These are phyloP conservation scores for Aspergillus eucalypticola DNA, from an alignment of 2,329 filamentous ascomycete species.

Conservation along the genomic window DNA sequence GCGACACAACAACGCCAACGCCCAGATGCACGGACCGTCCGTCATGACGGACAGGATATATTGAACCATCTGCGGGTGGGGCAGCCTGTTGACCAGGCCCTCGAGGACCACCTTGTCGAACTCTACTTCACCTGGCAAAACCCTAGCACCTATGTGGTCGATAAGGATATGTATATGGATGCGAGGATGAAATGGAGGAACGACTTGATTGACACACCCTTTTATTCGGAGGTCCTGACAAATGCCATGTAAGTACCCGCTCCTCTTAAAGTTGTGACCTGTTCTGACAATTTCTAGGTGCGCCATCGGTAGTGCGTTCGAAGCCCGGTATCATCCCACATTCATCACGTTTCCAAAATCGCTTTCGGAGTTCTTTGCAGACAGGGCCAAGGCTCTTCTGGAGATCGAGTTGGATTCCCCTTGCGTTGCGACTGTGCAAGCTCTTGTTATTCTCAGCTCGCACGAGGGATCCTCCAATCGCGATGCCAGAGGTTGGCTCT, in stretches of 20 bases:
- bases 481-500: constrained; percentile 46
- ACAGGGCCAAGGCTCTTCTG: constrained; percentile 42
- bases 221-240: constrained; percentile 45
- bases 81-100: constrained; percentile 41
- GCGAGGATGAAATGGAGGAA: constrained; percentile 39
- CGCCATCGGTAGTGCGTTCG: constrained; percentile 29
- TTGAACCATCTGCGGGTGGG: constrained; percentile 45
- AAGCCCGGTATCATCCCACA: constrained; percentile 35
- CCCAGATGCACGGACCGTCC: constrained; percentile 40
- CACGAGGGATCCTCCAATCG: constrained; percentile 40
- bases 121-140: constrained; percentile 54
- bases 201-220: constrained; percentile 41
- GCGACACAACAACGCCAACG: constrained; percentile 21
- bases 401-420: constrained; percentile 48
- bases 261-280: not conserved
- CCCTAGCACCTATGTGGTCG: constrained; percentile 48
- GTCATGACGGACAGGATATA: constrained; percentile 42
- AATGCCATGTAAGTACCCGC: constrained; percentile 41
- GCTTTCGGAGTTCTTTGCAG: constrained; percentile 39
- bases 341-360: constrained; percentile 37
- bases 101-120: constrained; percentile 48
- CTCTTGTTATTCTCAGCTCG: constrained; percentile 44
- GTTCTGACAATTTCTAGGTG: constrained; percentile 2
- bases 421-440: constrained; percentile 46
- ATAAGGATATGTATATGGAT: constrained; percentile 44